phyloP scores from a whole-genome alignment of 257 asterid genomes.

The Echites panduratus region DNA sequence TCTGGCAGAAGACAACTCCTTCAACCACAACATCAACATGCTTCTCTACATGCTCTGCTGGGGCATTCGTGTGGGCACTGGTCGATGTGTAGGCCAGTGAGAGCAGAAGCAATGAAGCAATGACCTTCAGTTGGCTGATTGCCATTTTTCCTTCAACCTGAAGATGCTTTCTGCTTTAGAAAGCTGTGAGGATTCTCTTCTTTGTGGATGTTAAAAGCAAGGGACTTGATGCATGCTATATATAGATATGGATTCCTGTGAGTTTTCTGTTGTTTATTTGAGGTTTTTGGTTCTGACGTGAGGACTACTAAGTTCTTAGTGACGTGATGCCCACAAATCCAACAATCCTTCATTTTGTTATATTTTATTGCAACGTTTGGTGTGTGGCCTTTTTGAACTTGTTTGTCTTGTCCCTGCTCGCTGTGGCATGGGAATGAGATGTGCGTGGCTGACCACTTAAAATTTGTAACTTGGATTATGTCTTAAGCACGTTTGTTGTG shows the following conservation, averaged over 20 bases:
- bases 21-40: slow-evolving; percentile 56
- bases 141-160: slow-evolving; percentile 36
- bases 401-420: no score
- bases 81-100: slow-evolving; percentile 29
- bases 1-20: slow-evolving; percentile 80
- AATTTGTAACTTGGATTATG: not conserved
- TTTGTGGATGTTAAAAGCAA: slow-evolving; percentile 5
- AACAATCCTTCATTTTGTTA: not conserved
- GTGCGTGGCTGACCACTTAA: not conserved
- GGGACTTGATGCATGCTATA: slow-evolving; percentile 14
- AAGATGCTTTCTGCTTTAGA: not conserved
- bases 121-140: slow-evolving; percentile 30
- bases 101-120: slow-evolving; percentile 38
- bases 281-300: slow-evolving; percentile 39
- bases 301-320: slow-evolving; percentile 30
- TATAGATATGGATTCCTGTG: slow-evolving; percentile 22
- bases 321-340: slow-evolving; percentile 41
- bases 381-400: no score
- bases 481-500: not conserved
- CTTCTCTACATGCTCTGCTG: slow-evolving; percentile 30
- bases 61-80: slow-evolving; percentile 22
- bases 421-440: not conserved
- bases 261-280: slow-evolving; percentile 12
- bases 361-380: not conserved
- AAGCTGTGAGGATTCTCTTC: slow-evolving; percentile 6